Base-by-base conservation (phyloP, 140 eudicot genomes). In the Stevia rebaudiana region DNA sequence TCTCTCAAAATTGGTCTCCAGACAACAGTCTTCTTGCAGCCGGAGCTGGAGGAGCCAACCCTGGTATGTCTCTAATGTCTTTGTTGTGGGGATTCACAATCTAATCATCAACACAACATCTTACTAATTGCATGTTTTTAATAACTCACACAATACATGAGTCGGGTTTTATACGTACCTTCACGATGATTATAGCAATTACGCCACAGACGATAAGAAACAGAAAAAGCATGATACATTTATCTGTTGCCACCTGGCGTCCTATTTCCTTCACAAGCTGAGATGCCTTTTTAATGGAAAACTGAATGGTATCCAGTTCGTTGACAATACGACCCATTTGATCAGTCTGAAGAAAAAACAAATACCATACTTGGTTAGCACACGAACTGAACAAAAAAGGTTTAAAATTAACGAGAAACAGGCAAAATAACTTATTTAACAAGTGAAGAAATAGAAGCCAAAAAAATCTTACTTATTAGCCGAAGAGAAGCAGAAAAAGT, bases 181-280 rank as follows among this genome's bases (percentile, higher is more conserved):
- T 92, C 61, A 92, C 96, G 2, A 88, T 40, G 43, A 92, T 92
- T 16, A 92, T 85, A 43, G 96, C 98, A 40, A 92, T 78, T 18
- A 92, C 98, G 21, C 98, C 98, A 42, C 79, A 74, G 24, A 92
- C 98, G 37, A 92, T 75, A 56, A 92, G 95, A 49, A 92, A 77
- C 19, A 92, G 92, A 60, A 92, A 92, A 33, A 85, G 76, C 98
- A 92, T 92, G 84, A 92, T 92, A 80, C 98, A 88, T 55, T 92
- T 92, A 75, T 92, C 98, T 0, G 96, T 92, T 6, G 98, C 98
- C 83, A 92, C 98, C 98, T 91, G 95, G 60, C 98, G 80, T 63
- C 98, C 98, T 54, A 92, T 92, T 91, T 92, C 98, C 84, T 85
- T 92, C 49, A 92, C 98, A 70, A 92, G 96, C 78, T 92, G 96